Conservation (phyloP, 805 yeast species). For the Lachancea nothofagi region DNA sequence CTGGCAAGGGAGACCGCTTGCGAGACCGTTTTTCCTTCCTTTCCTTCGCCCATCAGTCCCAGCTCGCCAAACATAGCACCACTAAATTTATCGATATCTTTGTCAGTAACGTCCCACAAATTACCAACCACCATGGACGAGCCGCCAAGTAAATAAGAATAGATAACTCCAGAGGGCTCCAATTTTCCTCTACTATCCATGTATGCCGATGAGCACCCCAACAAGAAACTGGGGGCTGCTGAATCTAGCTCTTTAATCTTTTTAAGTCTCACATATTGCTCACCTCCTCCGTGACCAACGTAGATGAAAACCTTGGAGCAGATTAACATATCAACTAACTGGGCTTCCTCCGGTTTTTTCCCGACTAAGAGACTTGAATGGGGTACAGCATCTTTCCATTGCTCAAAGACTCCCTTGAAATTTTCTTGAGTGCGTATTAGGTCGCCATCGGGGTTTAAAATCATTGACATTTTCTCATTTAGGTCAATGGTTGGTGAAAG, state of each 20-base stretch:
- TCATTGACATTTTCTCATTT: conserved; percentile 44
- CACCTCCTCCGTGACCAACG: conserved; percentile 97
- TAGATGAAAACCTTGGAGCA: conserved; percentile 55
- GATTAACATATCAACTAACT: conserved; percentile 41
- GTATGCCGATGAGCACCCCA: conserved; percentile 90
- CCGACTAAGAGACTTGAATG: conserved; percentile 55
- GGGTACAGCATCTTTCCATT: conserved; percentile 20
- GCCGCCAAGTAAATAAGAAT: conserved; percentile 72
- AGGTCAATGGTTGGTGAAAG: conserved; percentile 19
- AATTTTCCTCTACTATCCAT: conserved; percentile 52
- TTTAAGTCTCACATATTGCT: conserved; percentile 60
- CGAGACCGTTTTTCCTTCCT: conserved; percentile 34
- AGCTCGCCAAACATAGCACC: conserved; percentile 53
- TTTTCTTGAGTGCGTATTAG: conserved; percentile 57
- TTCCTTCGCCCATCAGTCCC: conserved; percentile 44
- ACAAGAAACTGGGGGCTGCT: conserved; percentile 57
- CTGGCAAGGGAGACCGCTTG: conserved; percentile 61
- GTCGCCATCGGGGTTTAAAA: conserved; percentile 83
- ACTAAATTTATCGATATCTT: conserved; percentile 82
- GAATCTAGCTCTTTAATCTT: conserved; percentile 40
- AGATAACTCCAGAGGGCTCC: conserved; percentile 72
- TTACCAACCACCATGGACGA: conserved; percentile 80
- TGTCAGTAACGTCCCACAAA: conserved; percentile 96
- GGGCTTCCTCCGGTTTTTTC: conserved; percentile 50
- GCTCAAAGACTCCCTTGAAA: conserved; percentile 43